Conservation (phyloP, 768 basidiomycete genomes). For the Cubamyces lactineus region DNA sequence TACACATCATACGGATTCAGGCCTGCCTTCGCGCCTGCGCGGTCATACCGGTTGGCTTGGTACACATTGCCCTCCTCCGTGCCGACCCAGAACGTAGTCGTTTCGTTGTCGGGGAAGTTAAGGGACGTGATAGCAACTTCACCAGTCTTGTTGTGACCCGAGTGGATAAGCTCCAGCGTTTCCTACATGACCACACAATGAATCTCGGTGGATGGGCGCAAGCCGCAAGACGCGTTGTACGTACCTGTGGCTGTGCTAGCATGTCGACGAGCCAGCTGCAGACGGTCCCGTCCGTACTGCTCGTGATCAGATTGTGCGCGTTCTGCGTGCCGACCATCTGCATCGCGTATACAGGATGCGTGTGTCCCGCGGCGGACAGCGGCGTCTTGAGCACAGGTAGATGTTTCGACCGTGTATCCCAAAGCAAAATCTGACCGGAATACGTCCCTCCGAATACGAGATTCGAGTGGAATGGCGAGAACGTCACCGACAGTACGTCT, state of each 20-base stretch:
- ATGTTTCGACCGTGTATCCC: conserved; percentile 98
- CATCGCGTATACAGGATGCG: conserved; percentile 98
- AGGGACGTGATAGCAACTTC: conserved; percentile 94
- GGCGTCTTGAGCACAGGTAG: conserved; percentile 97
- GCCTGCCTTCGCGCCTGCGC: conserved; percentile 95
- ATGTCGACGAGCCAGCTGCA: conserved; percentile 99
- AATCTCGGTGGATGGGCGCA: neutral
- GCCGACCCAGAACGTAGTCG: conserved; percentile 95
- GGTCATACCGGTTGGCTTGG: conserved; percentile 95
- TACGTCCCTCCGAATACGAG: conserved; percentile 99
- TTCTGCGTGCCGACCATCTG: conserved; percentile 99
- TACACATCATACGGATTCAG: conserved; percentile 93
- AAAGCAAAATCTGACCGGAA: conserved; percentile 95
- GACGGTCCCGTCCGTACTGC: conserved; percentile 95
- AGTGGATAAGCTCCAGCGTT: conserved; percentile 87
- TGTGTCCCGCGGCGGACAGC: conserved; percentile 93
- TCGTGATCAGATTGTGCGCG: conserved; percentile 95
- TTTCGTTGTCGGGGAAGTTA: conserved; percentile 96
- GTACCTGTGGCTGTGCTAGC: conserved; percentile 95
- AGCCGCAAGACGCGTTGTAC: conserved; percentile 3
- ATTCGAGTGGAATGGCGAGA: conserved; percentile 98
- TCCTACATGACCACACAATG: conserved; percentile 54
- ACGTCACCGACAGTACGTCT: conserved; percentile 94
- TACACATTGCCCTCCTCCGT: conserved; percentile 98
- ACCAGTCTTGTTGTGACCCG: conserved; percentile 94